Conservation (phyloP, 345 rosid genomes). For the Acer campestre region DNA sequence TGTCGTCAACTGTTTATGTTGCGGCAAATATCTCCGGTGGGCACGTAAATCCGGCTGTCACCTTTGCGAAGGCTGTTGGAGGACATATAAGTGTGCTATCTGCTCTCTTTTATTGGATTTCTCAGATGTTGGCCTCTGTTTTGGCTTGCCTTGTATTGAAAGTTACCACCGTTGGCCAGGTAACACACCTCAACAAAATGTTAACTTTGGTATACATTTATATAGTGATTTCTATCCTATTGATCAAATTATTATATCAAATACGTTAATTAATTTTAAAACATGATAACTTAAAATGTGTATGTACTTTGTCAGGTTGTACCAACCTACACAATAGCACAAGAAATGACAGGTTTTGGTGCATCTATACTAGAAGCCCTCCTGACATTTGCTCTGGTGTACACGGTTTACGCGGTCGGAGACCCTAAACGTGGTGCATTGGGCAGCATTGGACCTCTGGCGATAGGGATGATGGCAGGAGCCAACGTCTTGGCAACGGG, state of each 20-base stretch:
- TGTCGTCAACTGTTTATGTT: conserved; percentile 66
- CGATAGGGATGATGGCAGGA: conserved; percentile 70
- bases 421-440: conserved; percentile 51
- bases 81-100: conserved; percentile 75
- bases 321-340: conserved; percentile 61
- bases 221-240: too few species aligned
- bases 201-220: too few species aligned
- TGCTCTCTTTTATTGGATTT: conserved; percentile 83
- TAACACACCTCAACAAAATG: conserved; percentile 7
- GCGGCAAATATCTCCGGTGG: conserved; percentile 76
- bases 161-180: conserved; percentile 61
- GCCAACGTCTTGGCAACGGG: conserved; percentile 76
- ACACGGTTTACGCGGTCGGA: conserved; percentile 60
- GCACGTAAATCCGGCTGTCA: conserved; percentile 93
- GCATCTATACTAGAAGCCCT: conserved; percentile 81
- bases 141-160: conserved; percentile 78
- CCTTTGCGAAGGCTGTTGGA: conserved; percentile 77
- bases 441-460: conserved; percentile 54
- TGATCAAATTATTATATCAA: too few species aligned
- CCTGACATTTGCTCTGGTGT: conserved; percentile 71
- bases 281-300: neutral
- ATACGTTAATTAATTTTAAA: too few species aligned
- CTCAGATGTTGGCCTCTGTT: conserved; percentile 81
- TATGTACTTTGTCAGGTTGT: conserved; percentile 40
- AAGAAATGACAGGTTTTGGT: conserved; percentile 91